Conservation (phyloP, 257 asterid genomes). For the Solanum ossicruentum region DNA sequence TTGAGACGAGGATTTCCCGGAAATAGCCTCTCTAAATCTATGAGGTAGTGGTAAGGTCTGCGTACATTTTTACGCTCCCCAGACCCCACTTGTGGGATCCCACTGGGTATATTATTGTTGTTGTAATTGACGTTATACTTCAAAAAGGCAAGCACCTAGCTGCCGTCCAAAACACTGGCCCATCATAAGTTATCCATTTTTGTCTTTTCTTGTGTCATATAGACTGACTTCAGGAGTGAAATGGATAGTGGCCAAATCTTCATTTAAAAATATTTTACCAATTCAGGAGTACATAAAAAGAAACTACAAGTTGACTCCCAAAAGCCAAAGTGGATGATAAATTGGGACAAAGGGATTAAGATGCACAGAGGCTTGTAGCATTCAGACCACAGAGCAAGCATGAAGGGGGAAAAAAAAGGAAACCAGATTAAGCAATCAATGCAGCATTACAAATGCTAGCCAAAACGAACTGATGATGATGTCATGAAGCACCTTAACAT, state of each 20-base stretch:
- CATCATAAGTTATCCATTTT: background rate
- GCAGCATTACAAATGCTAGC: background rate
- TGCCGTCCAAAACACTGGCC: no score
- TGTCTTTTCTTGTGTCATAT: background rate
- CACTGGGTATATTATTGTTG: no score
- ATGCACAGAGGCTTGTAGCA: background rate
- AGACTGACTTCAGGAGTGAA: background rate
- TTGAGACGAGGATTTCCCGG: no score
- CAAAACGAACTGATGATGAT: background rate
- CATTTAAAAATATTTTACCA: background rate
- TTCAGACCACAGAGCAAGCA: background rate
- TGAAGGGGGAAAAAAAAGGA: background rate
- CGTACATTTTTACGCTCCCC: no score
- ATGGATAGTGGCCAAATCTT: background rate
- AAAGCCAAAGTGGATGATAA: background rate
- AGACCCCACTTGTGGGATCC: no score
- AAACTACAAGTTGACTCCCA: background rate
- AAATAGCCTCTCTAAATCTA: no score
- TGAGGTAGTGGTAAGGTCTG: no score
- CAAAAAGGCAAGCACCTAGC: no score
- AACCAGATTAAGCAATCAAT: background rate
- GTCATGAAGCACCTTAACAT: constrained; percentile 4
- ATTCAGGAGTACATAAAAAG: background rate
- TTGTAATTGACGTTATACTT: no score
- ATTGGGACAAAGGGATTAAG: background rate